These are phyloP conservation scores for Diaporthe amygdali DNA, from an alignment of 2,329 filamentous ascomycete genomes.

Conservation along the genomic window DNA sequence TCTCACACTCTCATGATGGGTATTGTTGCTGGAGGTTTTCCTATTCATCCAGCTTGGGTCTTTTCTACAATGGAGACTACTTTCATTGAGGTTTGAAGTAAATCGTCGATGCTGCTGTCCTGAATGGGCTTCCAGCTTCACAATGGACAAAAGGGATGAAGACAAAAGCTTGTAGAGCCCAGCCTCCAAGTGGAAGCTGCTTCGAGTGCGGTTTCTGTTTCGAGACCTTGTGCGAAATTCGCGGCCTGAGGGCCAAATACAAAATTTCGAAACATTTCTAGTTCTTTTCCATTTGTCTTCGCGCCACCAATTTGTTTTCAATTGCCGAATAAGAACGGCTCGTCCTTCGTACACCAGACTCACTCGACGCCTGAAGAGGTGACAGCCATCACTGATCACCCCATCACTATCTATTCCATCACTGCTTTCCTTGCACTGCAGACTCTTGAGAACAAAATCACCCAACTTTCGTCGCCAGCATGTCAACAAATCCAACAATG, in stretches of 20 bases:
- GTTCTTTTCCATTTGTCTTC: not conserved
- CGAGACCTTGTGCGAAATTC: not conserved
- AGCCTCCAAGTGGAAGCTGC: not conserved
- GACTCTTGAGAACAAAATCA: not conserved
- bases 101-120: not conserved
- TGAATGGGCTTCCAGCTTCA: not conserved
- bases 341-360: not conserved
- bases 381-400: not conserved
- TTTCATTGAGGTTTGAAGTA: not conserved
- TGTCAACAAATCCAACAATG: not conserved
- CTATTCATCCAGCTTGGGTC: not conserved
- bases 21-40: not conserved
- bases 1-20: too few species aligned
- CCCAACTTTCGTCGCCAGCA: not conserved
- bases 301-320: not conserved
- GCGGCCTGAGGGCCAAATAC: not conserved
- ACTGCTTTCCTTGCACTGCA: not conserved
- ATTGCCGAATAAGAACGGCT: not conserved
- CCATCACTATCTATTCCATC: not conserved
- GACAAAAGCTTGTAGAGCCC: not conserved
- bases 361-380: not conserved
- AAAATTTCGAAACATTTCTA: not conserved
- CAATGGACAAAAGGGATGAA: not conserved
- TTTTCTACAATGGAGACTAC: not conserved
- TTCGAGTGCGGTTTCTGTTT: not conserved